Evolutionary conservation across 2,329 filamentous ascomycete species (phyloP).

Genomic region (Beauveria sp.): DNA sequence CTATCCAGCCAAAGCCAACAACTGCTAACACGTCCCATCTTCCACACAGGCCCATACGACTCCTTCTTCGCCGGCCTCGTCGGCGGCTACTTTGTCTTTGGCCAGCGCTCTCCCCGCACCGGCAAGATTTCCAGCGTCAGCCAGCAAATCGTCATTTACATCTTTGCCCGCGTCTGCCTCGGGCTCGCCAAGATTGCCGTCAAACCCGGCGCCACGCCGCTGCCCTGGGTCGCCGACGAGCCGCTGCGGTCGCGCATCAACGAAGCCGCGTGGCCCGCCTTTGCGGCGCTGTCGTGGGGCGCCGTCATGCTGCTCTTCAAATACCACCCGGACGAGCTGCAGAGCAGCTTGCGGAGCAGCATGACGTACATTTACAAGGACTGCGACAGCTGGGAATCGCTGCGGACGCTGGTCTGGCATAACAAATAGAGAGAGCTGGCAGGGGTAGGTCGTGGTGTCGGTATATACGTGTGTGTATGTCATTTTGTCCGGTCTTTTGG

Average conservation of each 20-base stretch:
- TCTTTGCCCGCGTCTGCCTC: constrained; percentile 85
- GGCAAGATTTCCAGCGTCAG: constrained; percentile 69
- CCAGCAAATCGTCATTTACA: constrained; percentile 97
- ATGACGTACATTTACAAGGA: constrained; percentile 97
- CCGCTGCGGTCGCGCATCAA: constrained; percentile 42
- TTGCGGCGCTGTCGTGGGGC: constrained; percentile 86
- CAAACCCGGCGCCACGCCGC: constrained; percentile 45
- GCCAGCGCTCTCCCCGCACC: constrained; percentile 51
- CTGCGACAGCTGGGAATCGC: constrained; percentile 80
- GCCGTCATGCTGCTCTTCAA: constrained; percentile 93
- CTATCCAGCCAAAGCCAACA: neutral
- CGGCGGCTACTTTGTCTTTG: constrained; percentile 91
- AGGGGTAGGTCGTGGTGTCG: neutral
- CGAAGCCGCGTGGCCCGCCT: constrained; percentile 81
- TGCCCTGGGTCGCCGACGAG: constrained; percentile 44
- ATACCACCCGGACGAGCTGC: constrained; percentile 84
- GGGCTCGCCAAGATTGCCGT: constrained; percentile 78
- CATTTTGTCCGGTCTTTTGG: neutral
- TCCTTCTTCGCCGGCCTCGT: constrained; percentile 78
- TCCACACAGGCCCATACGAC: constrained; percentile 59
- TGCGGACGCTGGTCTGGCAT: constrained; percentile 78
- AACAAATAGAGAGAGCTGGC: constrained; percentile 53
- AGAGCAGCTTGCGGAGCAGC: constrained; percentile 83
- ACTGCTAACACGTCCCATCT: neutral
- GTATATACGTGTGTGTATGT: neutral